Conservation (phyloP, 1,284 basidiomycete genomes). For the Trichosporon asahii region DNA sequence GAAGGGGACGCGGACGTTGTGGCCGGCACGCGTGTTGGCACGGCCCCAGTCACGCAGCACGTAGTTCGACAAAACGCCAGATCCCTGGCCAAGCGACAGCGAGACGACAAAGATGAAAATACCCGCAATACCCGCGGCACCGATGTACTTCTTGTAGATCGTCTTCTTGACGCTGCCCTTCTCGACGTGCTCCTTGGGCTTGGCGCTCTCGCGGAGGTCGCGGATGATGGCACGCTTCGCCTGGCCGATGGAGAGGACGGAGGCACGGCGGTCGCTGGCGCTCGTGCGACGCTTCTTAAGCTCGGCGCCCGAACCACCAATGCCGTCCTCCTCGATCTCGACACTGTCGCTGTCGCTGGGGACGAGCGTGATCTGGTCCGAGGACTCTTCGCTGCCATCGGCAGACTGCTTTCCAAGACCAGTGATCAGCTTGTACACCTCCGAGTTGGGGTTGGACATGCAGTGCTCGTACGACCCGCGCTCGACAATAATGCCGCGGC, state of each 20-base stretch:
- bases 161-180: conserved; percentile 73
- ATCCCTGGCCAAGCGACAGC: conserved; percentile 55
- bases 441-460: conserved; percentile 63
- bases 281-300: conserved; percentile 42
- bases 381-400: conserved; percentile 47
- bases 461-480: conserved; percentile 66
- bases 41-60: conserved; percentile 76
- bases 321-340: conserved; percentile 30
- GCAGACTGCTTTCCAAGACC: conserved; percentile 55
- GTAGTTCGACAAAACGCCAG: conserved; percentile 60
- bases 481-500: conserved; percentile 80
- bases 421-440: conserved; percentile 72
- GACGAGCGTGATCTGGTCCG: conserved; percentile 51
- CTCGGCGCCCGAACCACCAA: conserved; percentile 36
- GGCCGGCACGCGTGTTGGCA: conserved; percentile 65
- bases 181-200: conserved; percentile 72
- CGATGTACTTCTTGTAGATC: conserved; percentile 75
- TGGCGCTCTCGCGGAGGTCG: conserved; percentile 50
- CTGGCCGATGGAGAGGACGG: conserved; percentile 45
- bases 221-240: conserved; percentile 49
- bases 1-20: conserved; percentile 54
- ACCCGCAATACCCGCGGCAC: conserved; percentile 70
- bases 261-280: conserved; percentile 44
- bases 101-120: conserved; percentile 65
- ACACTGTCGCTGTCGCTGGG: conserved; percentile 32